Base-by-base conservation (phyloP, 345 rosid genomes). In the Psidium guajava region DNA sequence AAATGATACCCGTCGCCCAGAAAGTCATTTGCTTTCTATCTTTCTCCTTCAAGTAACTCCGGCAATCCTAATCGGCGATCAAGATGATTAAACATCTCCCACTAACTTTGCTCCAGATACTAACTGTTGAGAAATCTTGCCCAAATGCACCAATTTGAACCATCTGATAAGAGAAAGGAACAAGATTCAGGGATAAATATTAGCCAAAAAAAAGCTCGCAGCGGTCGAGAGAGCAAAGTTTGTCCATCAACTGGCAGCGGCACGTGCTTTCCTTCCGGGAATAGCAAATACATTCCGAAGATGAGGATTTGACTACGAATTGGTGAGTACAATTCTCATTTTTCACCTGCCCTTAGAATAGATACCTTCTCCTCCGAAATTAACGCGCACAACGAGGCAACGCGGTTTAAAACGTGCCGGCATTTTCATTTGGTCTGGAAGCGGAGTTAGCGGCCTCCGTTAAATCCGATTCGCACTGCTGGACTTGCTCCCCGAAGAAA, bases 221-320 rank as follows among this genome's bases (percentile, higher is more conserved):
- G 74, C 2, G 28, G 22, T 28, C 11, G 1, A 61, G 40, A 15
- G 0, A 0, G 2, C 40, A 28, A 61, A 61, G 42, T 27, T 27
- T 51, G 16, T 13, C 54, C 5, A 51, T 51, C 54, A 51, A 1
- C 13, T 5, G 18, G 54, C 54, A 51, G 54, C 1, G 40, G 9
- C 10, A 3, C 1, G 0, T 8, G 2, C 40, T 59, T 59, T 59
- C 73, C 40, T 27, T 27, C 10, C 2, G 0, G 5, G 1, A 13
- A 1, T 27, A 27, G 40, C 1, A 0, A 59, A 27, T 59, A 3
- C 36, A 14, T 59, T 3, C 10, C 2, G 4, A 27, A 59, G 69
- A n/a, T 27, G 36, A 20, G 8, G 27, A 59, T 27, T 59, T 59
- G 73, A 59, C 73, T 0, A 59, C 69, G 0, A 2, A 59, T 12